Evolutionary conservation across 2,329 filamentous ascomycete genomes (phyloP), one percentile per base, ranked within the genome.

Genomic region (Neodidymelliopsis sp.): DNA sequence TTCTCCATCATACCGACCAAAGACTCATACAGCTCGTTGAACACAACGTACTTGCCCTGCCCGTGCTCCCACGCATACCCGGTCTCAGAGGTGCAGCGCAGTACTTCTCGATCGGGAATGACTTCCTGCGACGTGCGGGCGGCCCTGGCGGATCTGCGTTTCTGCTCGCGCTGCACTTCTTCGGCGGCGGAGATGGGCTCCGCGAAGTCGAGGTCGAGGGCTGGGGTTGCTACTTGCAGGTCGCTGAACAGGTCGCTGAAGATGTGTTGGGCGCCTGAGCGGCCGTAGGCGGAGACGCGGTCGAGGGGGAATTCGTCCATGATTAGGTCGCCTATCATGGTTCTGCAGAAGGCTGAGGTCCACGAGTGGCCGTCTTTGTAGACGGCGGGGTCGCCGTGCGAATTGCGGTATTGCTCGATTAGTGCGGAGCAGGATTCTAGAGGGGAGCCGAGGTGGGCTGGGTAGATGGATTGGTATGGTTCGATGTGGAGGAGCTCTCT

Each of bases 261-360:
- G 15, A 28, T 16, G 4, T 15, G 13, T 20, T 37, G 19, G 4
- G 42, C 15, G 4, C 7, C 24, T 6, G 31, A 5, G 7, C 38
- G 38, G 10, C 45, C 38, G 11, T 37, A 30, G 4, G 12, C 15
- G 5, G n/a, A 33, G 8, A 43, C 18, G 5, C 38, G 33, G 4
- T 45, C 36, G 4, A 60, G 9, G 1, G 55, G 57, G 4, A 40
- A 38, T 16, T 58, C 55, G 11, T 37, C 38, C 53, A 57, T 54
- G 40, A 54, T 22, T 1, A 59, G 27, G 16, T 51, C 57, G 2
- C 57, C 57, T 0, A 59, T 20, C 16, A 55, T 27, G 1, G 57
- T 55, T 15, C 43, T 31, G 11, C 38, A 52, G 1, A 53, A 36
- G 0, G 57, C 54, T 1, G 54, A 51, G 1, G 31, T 11, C 51